Base-by-base conservation (phyloP, 176 grass and related monocot genomes). In the Avena eriantha region DNA sequence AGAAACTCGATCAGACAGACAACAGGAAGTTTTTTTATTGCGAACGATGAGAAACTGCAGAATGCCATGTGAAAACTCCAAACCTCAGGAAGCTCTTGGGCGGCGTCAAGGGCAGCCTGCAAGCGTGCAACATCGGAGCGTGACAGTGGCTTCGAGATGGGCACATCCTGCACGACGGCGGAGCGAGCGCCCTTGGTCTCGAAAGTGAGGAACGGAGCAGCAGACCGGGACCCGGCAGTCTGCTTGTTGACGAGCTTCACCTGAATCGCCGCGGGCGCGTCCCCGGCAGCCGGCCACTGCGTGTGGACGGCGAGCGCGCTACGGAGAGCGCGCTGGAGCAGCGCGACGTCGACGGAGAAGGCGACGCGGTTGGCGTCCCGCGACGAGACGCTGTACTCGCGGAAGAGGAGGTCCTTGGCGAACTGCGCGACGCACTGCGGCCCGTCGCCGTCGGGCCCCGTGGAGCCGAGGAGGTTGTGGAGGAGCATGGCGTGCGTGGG, bases 101-200 rank as follows among this genome's bases (percentile, higher is more conserved):
- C 90, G 69, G 88, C 86, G 50, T 99, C 94, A 69, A 99, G 86
- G 31, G 92, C 88, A 1, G 73, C 81, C 85, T 96, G 94, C 82
- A 96, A 84, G 81, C 87, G 88, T 57, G 84, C 86, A 45, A 99
- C 68, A 50, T 99, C 92, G 9, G 92, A 84, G 39, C 87, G 88
- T 7, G 97, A 96, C 19, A 99, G 90, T 9, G 97, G 92, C 73
- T 90, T 92, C 34, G 94, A 99, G 88, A 99, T 96, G 61, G 97
- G 97, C 57, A 99, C 90, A 29, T 99, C 97, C 87, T 99, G 97
- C 70, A 99, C 97, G 79, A 99, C 94, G 17, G 94, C 97, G 31
- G 97, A 84, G 83, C 87, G 86, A 26, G 89, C 17, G 63, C 97
- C 97, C 81, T 99, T 99, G 71, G 97, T 96, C 82, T 99, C 97